Evolutionary conservation across 108 stramenopile genomes (phyloP), one percentile per base, ranked within the genome.

Genomic region (Discostella pseudostelligera): DNA sequence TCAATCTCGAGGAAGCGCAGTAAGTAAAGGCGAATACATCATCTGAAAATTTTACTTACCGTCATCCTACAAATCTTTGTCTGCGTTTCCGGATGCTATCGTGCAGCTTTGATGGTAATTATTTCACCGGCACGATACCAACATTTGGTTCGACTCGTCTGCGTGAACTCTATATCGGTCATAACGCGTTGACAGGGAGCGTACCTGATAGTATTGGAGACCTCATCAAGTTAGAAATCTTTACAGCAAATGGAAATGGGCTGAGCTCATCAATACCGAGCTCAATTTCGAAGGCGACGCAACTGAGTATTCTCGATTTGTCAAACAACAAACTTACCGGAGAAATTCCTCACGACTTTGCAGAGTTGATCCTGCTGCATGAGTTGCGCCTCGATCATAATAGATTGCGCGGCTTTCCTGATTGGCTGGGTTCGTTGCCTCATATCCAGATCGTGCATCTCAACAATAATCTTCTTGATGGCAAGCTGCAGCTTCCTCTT

Each of bases 151-250:
- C 81, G 9, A 64, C 48, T 9, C 62, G 74, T 8, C 40, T 86
- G 29, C 56, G 59, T 29, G 54, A 49, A 10, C 62, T 86, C 25
- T 70, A 67, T 51, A 65, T 84, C 3, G 70, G 62, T 44, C 40
- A 72, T 44, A 86, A 86, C 59, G 40, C 68, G 8, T 47, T 83
- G 17, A 72, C 62, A 45, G 85, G 85, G 4, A 65, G 62, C 25
- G 70, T 86, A 10, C 83, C 83, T n/a, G 37, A 57, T 20, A 74
- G 67, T 42, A 47, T 83, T 12, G 80, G 75, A 13, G 29, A 44
- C 20, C 56, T 68, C 7, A 24, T 48, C n/a, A 67, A 78, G 60
- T 55, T 81, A 20, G 58, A 78, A 61, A 57, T 49, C 2, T 46
- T 81, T 36, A 61, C 47, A 73, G 48, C 72, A 22, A 70, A 60